Base-by-base conservation (phyloP, 2,329 filamentous ascomycete species). In the Hymenoscyphus fraxineus region DNA sequence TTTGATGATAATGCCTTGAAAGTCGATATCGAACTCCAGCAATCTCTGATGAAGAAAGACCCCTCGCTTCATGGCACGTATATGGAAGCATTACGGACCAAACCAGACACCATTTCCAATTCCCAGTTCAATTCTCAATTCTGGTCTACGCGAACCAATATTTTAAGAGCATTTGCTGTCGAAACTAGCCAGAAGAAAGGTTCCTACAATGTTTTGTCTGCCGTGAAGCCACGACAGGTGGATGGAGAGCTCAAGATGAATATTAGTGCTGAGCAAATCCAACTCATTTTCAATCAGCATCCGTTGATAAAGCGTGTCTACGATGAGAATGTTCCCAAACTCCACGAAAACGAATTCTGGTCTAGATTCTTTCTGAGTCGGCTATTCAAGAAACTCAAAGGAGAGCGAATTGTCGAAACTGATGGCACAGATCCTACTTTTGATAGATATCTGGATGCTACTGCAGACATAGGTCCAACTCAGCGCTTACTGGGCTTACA, bases 241-340 rank as follows among this genome's bases (percentile, higher is more conserved):
- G 88, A 92, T 69, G 89, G 89, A 67, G 87, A 89, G 65, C 83
- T 89, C 56, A 92, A 90, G 76, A 82, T 97, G 71, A 93, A 91
- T 73, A 89, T 99, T 68, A 95, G 88, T 69, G 89, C 92, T 66
- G 93, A 97, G 77, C 93, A 98, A 77, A 92, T 98, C 60, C 90
- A 93, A 73, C 86, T 96, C 74, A 95, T 99, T 61, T 93, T 99
- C 77, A 88, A 85, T 66, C 95, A 98, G 76, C 94, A 99, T 76
- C 93, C 95, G 1, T 82, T 99, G 0, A 89, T 99, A 65, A 91
- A 92, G 75, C 87, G 88, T 22, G 91, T 96, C 6, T 98, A 97
- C 77, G 92, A 98, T 74, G 93, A 97, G 74, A 92, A 93, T 69
- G 93, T 97, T 0, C 93, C 92, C 5, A 91, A 90, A 65, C 78